Percentiles rank a stretch among this genome's conserved stretches.
These are phyloP conservation scores for Microstroma glucosiphilum DNA, from an alignment of 1,284 basidiomycete genomes.

Conservation along the genomic window DNA sequence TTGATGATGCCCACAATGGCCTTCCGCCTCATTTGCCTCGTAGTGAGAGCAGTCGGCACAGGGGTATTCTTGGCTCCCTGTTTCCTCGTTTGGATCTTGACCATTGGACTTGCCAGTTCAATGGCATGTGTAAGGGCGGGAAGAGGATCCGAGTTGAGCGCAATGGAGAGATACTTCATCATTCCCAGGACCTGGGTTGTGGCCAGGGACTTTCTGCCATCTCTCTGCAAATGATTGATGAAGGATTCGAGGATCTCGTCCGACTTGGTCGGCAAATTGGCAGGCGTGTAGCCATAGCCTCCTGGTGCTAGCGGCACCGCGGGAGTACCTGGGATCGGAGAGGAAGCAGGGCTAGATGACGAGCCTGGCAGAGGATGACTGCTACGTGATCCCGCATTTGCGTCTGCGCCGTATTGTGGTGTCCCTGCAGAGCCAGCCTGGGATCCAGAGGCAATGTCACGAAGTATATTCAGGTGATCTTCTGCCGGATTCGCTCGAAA, in stretches of 20 bases:
- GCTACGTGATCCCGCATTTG: background rate
- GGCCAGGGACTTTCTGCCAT: conserved; percentile 51
- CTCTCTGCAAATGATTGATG: conserved; percentile 51
- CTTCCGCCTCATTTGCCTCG: conserved; percentile 45
- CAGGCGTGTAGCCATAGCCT: conserved; percentile 20
- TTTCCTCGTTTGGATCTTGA: conserved; percentile 49
- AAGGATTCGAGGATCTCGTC: conserved; percentile 47
- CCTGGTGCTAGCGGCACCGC: background rate
- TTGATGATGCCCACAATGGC: conserved; percentile 53
- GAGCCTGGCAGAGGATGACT: background rate
- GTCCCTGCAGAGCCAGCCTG: background rate
- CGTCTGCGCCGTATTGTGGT: background rate
- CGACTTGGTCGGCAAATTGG: conserved; percentile 28
- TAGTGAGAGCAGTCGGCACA: conserved; percentile 50
- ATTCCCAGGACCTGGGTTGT: conserved; percentile 43
- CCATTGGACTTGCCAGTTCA: conserved; percentile 40
- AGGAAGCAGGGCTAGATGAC: background rate
- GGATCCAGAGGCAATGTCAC: background rate
- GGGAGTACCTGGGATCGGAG: background rate
- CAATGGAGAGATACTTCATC: conserved; percentile 40
- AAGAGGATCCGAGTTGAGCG: conserved; percentile 48
- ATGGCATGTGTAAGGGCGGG: conserved; percentile 50
- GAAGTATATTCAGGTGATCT: background rate
- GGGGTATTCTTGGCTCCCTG: conserved; percentile 48
- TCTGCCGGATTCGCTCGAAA: background rate